Base-by-base conservation (phyloP, 1,139 yeast species). In the Saccharomyces hybrid region DNA sequence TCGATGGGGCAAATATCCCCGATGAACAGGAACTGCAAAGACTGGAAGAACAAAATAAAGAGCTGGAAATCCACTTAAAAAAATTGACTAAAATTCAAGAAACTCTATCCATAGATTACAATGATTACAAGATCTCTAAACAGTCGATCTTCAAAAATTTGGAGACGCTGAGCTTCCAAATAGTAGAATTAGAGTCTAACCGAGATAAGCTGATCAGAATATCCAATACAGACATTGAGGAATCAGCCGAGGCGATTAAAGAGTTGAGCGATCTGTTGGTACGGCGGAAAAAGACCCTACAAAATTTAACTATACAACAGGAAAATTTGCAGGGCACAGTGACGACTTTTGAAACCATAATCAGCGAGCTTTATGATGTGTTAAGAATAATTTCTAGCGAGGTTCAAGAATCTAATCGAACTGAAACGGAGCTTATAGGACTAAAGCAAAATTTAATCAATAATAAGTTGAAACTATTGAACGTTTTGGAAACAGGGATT, bases 41-140 rank as follows among this genome's bases (percentile, higher is more conserved):
- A 49, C 74, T 85, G 23, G 80, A 81, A 55, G 72, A 75, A 2
- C 81, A 80, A 59, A 88, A 86, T 63, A 68, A 76, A 16, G 77
- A 80, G 54, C 73, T 88, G 8, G 95, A 87, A 63, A 70, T 72
- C 9, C 84, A 86, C 61, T 74, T 89, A 59, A 79, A 84, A 60
- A 76, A 78, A 58, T 74, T 88, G 59, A 86, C 86, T 59, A 77
- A 75, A 51, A 70, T 78, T 1, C 96, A 88, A 65, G 90, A 86
- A 61, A 71, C 75, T 23, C 71, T 87, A 50, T 78, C 86, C 0
- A 70, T 75, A n/a, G 90, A 86, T 60, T 89, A 87, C 65, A 75
- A 78, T 31, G 79, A 77, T 51, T 87, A 88, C 69, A 86, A 83
- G 66, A 73, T 76, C 27, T 84, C 83, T 56, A 88, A 88, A 64